Conservation (phyloP, 352 stramenopile species). For the Aphanomyces euteiches region DNA sequence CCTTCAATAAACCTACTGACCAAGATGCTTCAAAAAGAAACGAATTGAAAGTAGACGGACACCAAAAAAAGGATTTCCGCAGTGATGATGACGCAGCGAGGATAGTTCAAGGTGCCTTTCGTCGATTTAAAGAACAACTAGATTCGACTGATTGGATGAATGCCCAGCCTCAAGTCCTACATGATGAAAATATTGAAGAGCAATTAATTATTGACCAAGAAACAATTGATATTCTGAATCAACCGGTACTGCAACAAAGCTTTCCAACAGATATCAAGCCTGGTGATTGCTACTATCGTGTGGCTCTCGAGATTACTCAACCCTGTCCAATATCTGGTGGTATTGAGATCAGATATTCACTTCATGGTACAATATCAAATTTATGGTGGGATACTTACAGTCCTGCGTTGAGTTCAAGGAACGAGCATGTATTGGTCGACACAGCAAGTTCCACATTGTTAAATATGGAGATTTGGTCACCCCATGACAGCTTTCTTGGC, state of each 20-base stretch:
- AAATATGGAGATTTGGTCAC: conserved; percentile 9
- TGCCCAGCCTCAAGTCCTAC: neutral
- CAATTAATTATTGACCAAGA: conserved; percentile 12
- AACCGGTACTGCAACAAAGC: neutral
- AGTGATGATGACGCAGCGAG: neutral
- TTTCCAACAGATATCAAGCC: neutral
- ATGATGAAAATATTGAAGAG: neutral
- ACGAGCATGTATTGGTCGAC: conserved; percentile 9
- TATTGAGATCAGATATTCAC: conserved; percentile 12
- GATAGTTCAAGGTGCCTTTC: conserved; percentile 5
- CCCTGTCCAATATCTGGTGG: neutral
- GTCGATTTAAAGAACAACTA: neutral
- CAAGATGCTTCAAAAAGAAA: too few relatives aligned
- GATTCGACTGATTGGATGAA: conserved; percentile 9
- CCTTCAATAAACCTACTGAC: too few relatives aligned
- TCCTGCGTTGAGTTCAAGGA: conserved; percentile 1
- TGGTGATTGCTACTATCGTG: neutral
- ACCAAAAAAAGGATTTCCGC: too few relatives aligned
- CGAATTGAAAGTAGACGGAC: too few relatives aligned
- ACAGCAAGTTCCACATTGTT: neutral
- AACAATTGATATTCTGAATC: conserved; percentile 8
- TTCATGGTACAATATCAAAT: neutral
- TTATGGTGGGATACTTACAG: conserved; percentile 24
- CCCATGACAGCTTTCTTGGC: neutral
- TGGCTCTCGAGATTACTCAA: conserved; percentile 1